A percentile compares a stretch with the other conserved stretches of the same genome.
Conservation (phyloP, 2,329 filamentous ascomycete genomes). For the Colletotrichum simmondsii region DNA sequence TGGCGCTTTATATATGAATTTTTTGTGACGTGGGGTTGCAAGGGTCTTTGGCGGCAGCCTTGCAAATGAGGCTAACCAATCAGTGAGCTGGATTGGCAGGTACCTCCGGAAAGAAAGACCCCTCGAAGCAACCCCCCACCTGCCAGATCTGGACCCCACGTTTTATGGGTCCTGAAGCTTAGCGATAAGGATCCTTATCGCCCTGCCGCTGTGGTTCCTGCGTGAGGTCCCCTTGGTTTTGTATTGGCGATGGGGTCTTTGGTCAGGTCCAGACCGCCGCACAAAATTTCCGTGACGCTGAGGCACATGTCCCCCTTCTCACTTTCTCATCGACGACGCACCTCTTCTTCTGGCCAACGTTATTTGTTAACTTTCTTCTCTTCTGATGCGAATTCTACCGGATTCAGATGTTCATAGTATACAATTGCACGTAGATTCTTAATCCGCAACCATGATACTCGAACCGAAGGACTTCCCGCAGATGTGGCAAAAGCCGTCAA, state of each 20-base stretch:
- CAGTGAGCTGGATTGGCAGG: not conserved
- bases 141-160: conserved; percentile 23
- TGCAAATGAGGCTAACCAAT: conserved; percentile 34
- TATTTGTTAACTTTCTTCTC: not conserved
- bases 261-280: conserved; percentile 29
- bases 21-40: conserved; percentile 26
- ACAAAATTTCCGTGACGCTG: conserved; percentile 22
- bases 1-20: conserved; percentile 13
- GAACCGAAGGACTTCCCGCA: conserved; percentile 77
- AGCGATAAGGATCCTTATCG: conserved; percentile 28
- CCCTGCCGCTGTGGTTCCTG: not conserved
- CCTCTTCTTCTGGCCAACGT: not conserved
- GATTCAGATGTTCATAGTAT: not conserved
- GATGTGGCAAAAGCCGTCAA: conserved; percentile 80
- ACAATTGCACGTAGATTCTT: conserved; percentile 19
- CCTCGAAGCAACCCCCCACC: conserved; percentile 23
- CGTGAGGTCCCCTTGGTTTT: not conserved
- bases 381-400: not conserved
- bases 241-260: conserved; percentile 31
- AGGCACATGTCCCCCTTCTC: not conserved
- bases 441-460: conserved; percentile 41
- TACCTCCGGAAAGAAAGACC: conserved; percentile 7
- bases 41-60: conserved; percentile 33
- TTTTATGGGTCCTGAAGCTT: not conserved
- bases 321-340: not conserved